Conservation (phyloP, 2,329 filamentous ascomycete species). For the Monosporascus sp. region DNA sequence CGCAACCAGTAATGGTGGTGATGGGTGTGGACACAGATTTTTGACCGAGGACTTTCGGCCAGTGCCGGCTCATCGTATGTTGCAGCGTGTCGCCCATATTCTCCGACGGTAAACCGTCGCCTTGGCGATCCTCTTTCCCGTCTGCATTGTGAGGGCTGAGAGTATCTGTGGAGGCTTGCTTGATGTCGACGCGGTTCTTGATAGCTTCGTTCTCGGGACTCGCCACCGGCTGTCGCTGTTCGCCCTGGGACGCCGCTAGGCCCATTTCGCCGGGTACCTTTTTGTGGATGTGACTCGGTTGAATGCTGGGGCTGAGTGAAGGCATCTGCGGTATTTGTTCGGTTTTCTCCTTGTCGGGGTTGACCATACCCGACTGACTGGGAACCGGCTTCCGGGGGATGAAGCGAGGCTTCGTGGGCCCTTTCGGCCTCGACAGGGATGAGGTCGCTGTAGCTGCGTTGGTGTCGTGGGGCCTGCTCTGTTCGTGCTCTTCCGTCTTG, state of each 20-base stretch:
- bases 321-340: constrained; percentile 4
- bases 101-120: constrained; percentile 3
- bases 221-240: not conserved
- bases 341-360: constrained; percentile 3
- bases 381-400: constrained; percentile 21
- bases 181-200: not conserved
- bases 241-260: not conserved
- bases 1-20: constrained; percentile 58
- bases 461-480: constrained; percentile 5
- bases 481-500: constrained; percentile 5
- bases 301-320: constrained; percentile 6
- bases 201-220: not conserved
- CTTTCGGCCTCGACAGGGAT: constrained; percentile 29
- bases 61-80: constrained; percentile 3
- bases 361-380: constrained; percentile 15
- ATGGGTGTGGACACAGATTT: constrained; percentile 51
- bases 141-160: not conserved
- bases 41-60: constrained; percentile 4
- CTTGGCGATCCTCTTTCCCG: not conserved
- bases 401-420: constrained; percentile 21
- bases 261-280: not conserved
- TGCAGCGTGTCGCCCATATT: constrained; percentile 1
- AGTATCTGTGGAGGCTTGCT: not conserved
- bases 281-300: not conserved
- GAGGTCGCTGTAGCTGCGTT: constrained; percentile 31